Conservation (phyloP, 2,329 filamentous ascomycete genomes). For the Microcera coccophila region DNA sequence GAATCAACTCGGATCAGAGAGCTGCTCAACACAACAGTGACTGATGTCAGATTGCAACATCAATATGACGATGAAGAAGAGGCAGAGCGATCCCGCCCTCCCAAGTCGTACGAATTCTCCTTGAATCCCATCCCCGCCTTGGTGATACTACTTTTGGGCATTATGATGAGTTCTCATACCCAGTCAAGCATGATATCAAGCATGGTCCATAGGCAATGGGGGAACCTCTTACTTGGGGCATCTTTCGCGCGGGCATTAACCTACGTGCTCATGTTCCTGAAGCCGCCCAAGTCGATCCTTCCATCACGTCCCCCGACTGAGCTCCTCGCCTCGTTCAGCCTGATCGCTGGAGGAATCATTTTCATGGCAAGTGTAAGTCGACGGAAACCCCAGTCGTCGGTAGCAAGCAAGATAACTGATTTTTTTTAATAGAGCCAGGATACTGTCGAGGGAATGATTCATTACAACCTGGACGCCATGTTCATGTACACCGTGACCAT, state of each 20-base stretch:
- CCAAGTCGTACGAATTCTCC: constrained; percentile 67
- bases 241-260: constrained; percentile 74
- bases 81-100: constrained; percentile 49
- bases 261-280: constrained; percentile 75
- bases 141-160: constrained; percentile 79
- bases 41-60: constrained; percentile 32
- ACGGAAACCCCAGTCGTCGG: constrained; percentile 7
- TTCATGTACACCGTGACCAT: constrained; percentile 87
- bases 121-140: constrained; percentile 86
- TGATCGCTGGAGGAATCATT: constrained; percentile 81
- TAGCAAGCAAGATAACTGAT: constrained; percentile 4
- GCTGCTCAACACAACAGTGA: constrained; percentile 56
- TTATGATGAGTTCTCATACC: constrained; percentile 94
- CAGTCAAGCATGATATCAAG: constrained; percentile 78
- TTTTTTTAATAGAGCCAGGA: constrained; percentile 62
- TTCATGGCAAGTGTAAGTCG: constrained; percentile 83
- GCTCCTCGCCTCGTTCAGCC: constrained; percentile 78
- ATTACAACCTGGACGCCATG: constrained; percentile 79
- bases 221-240: constrained; percentile 75
- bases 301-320: constrained; percentile 87
- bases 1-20: constrained; percentile 69
- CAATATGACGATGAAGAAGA: constrained; percentile 44
- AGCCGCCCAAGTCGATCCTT: constrained; percentile 73
- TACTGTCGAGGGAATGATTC: constrained; percentile 71
- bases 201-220: constrained; percentile 95